Evolutionary conservation across 179 eudicot species (phyloP), one percentile per base, ranked within the genome.

Genomic region (Spergularia azorica): DNA sequence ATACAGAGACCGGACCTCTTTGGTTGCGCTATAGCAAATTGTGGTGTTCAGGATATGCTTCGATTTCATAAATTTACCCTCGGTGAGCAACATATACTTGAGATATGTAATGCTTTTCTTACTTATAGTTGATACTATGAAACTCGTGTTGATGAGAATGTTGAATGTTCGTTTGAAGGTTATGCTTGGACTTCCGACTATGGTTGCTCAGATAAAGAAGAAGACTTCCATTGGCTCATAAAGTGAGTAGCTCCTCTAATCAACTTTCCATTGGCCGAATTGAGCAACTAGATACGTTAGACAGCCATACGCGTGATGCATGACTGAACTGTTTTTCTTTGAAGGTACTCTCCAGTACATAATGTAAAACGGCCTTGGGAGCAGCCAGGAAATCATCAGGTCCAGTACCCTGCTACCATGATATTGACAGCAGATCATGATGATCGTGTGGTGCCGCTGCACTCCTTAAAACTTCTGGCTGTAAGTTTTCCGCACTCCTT

Each of bases 11-110:
- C 98, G 13, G 97, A 91, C 83, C 93, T 95, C 32, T 95, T 89
- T 80, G 98, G 97, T 9, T 95, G 98, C 76, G 98, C 96, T 76
- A 86, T 91, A 69, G 95, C 98, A 75, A 95, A 93, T 82, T 97
- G 93, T 69, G 97, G 98, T 72, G 97, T 95, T 13, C 90, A 93
- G 99, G 97, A 91, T 80, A 95, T 93, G 97, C 95, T 95, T 76
- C 86, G 95, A 68, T 95, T 87, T 72, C 99, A 95, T 87, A 93
- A 91, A 83, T 95, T 93, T 70, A 95, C 99, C 12, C 90, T 94
- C 15, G 98, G 97, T 93, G 70, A 80, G 92, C 26, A 70, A 54
- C 21, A 54, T n/a, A n/a, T 70, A 36, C 74, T 70, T 41, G 14
- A 36, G 2, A 15, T 55, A 52, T 13, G 21, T 43, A 6, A n/a